Base-by-base conservation (phyloP, 2,329 filamentous ascomycete genomes). In the Fusarium nygamai region DNA sequence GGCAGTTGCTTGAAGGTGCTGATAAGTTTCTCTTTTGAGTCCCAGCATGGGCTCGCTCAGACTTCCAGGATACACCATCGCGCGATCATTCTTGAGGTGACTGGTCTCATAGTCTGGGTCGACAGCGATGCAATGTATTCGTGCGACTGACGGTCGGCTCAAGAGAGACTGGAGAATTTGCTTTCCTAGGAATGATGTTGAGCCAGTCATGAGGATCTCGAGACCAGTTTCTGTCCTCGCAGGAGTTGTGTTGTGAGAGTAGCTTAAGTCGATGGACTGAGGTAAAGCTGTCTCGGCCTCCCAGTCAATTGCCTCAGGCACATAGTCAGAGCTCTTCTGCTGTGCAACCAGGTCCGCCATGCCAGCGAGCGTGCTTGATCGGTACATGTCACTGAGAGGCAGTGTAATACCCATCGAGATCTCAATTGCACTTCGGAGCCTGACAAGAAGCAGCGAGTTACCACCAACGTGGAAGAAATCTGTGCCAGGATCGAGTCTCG, bases 381-480 rank as follows among this genome's bases (percentile, higher is more conserved):
- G 60, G 12, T 63, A 63, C 60, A 63, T 63, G 2, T 63, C 51
- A 13, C 60, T 63, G 7, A 63, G 60, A 6, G 39, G 19, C 3
- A 63, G 24, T 20, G 50, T 58, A 5, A 47, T 5, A 1, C 51
- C 60, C 60, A 58, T 63, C 2, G 60, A 63, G 20, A 43, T 63
- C 33, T 63, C 39, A 3, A 63, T 58, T 29, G 60, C 39, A n/a
- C 60, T 63, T 12, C 51, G 60, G 3, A 63, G 51, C 2, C 17
- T 39, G 9, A 63, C 41, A 1, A 63, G 51, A 6, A 63, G 27
- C 1, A 63, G 33, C 17, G 60, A 58, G 24, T 58, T 63, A 16
- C 60, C 60, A 3, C 60, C 60, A 13, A 58, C 39, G 2, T 39
- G 60, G 51, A 63, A 63, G 31, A 63, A 63, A 29, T 63, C 60